Conservation (phyloP, 2,329 filamentous ascomycete species). For the Dothiorella sarmentorum region DNA sequence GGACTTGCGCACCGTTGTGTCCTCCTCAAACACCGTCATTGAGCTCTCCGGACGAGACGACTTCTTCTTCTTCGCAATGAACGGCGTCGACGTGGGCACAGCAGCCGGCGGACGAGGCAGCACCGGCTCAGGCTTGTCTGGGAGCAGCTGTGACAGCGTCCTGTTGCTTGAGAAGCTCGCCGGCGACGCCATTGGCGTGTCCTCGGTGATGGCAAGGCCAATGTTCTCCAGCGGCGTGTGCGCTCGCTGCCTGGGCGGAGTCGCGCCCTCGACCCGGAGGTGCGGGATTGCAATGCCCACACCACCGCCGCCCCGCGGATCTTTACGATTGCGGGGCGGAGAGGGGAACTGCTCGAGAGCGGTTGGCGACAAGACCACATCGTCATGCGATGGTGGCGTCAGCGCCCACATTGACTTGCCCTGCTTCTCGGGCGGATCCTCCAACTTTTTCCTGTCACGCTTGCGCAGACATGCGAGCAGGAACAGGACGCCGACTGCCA, state of each 20-base stretch:
- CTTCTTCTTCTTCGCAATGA: slow-evolving; percentile 8
- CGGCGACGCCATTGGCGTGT: slow-evolving; percentile 20
- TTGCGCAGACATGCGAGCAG: slow-evolving; percentile 35
- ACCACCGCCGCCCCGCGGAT: slow-evolving; percentile 17
- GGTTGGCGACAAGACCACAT: background rate
- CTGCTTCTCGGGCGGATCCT: slow-evolving; percentile 19
- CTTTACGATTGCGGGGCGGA: slow-evolving; percentile 7
- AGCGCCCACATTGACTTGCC: background rate
- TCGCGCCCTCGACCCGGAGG: background rate
- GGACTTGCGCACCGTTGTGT: slow-evolving; percentile 8
- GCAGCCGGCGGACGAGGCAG: slow-evolving; percentile 17
- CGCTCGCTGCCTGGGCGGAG: background rate
- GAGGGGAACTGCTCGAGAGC: slow-evolving; percentile 8
- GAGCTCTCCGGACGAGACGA: slow-evolving; percentile 26
- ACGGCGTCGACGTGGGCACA: background rate
- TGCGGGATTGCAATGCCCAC: slow-evolving; percentile 13
- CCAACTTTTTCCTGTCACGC: slow-evolving; percentile 30
- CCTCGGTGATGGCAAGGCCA: slow-evolving; percentile 37
- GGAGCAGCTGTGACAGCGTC: slow-evolving; percentile 22
- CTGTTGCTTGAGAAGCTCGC: slow-evolving; percentile 18
- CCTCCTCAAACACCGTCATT: slow-evolving; percentile 39
- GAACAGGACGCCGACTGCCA: slow-evolving; percentile 38
- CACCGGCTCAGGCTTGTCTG: slow-evolving; percentile 24
- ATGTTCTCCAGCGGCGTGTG: slow-evolving; percentile 31
- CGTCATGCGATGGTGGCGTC: slow-evolving; percentile 11